A percentile compares a stretch with the other conserved stretches of the same genome.
Conservation (phyloP, 192 early-diverging fungal species). For the Helicostylum pulchrum region DNA sequence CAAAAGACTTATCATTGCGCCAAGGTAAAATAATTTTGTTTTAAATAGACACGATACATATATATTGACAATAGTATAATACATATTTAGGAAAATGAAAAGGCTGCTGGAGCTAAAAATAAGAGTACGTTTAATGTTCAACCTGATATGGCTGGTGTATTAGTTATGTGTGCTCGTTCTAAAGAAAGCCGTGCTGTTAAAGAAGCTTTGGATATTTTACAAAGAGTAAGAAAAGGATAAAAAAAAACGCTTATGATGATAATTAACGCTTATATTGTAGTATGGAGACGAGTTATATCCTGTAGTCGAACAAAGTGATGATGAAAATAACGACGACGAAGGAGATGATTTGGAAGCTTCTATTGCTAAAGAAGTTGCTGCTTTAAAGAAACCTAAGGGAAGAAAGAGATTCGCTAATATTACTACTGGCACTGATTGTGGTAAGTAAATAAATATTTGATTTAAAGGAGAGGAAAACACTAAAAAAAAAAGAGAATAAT, state of each 20-base stretch:
- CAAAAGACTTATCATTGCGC: constrained; percentile 23
- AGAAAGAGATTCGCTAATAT: constrained; percentile 47
- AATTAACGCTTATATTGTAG: neutral
- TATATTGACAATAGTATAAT: neutral
- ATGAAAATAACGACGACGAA: constrained; percentile 31
- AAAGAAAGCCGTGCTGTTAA: constrained; percentile 42
- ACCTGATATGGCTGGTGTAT: constrained; percentile 46
- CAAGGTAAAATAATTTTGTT: constrained; percentile 8
- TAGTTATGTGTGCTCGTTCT: constrained; percentile 46
- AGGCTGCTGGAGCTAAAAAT: neutral
- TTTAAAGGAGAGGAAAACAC: neutral
- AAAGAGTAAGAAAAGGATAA: constrained; percentile 8
- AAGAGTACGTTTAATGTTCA: constrained; percentile 41
- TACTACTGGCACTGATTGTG: constrained; percentile 47
- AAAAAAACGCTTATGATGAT: neutral
- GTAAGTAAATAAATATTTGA: constrained; percentile 30
- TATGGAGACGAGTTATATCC: constrained; percentile 28
- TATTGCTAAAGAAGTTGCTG: constrained; percentile 51
- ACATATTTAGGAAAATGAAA: neutral
- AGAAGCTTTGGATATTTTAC: constrained; percentile 50
- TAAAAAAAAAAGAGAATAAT: neutral
- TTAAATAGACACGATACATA: neutral
- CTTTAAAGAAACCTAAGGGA: constrained; percentile 42
- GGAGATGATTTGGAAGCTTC: constrained; percentile 51
- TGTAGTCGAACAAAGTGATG: neutral